Base-by-base conservation (phyloP, 257 asterid species). In the Solanum chaucha region DNA sequence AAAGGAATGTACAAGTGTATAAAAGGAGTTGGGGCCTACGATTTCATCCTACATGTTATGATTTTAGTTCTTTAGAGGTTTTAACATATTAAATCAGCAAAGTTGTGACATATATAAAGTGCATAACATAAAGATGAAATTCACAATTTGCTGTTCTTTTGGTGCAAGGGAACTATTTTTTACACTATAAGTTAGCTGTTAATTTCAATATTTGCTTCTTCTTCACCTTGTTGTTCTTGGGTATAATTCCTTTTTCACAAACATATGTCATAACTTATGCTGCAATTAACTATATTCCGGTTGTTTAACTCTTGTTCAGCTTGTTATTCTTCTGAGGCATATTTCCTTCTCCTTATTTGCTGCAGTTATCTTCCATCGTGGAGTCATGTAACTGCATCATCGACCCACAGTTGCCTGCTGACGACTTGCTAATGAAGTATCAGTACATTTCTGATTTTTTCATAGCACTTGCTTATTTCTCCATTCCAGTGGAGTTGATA, bases 391-490 rank as follows among this genome's bases (percentile, higher is more conserved):
- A 95, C 87, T 97, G 98, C 91, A 94, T 97, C 91, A 94, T 97
- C 17, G 99, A 95, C 94, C 96, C 99, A 2, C 99, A 93, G 88
- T 95, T 95, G 95, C 97, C 99, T 34, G 97, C 97, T 5, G 99
- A 94, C 86, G 99, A 97, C 80, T 88, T 97, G 93, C 87, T 97
- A 91, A 94, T 96, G 99, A 96, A 94, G 88, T 97, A 97, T 84
- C 99, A 97, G 90, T 97, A 97, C 67, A 97, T 97, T 38, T 96
- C 99, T 6, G 99, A 97, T 93, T 96, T 97, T 93, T 97, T 97
- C 91, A 97, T 97, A 10, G 99, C 99, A n/a, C 92, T 97, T 90
- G 99, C 99, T 85, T 97, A 97, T 88, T 97, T 97, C 93, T 97
- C 99, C 40, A 97, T 97, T 88, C 99, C 99, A 11, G 87, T 97